Evolutionary conservation across 2,329 filamentous ascomycete species (phyloP), one percentile per base, ranked within the genome.

Genomic region (Volutella citrinella): DNA sequence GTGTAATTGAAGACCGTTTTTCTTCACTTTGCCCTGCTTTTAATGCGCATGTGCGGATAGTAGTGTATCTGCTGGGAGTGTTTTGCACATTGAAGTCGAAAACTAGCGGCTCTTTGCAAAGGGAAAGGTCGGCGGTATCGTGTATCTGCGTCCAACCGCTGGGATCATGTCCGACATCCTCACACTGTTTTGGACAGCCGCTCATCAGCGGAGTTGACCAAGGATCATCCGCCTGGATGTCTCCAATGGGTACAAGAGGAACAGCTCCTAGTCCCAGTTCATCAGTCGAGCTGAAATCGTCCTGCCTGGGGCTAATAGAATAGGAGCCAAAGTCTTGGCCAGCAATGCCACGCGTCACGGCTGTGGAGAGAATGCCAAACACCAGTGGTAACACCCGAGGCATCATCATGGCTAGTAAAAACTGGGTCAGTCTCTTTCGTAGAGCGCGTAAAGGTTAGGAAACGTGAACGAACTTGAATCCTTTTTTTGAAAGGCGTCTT

Each of bases 61-160:
- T 52, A 12, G 47, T 48, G 26, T 36, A 48, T n/a, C 46, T 48
- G 28, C 40, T 48, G 12, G 44, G 48, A 7, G 45, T 33, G 14
- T 49, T 52, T 36, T 44, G 32, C 9, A 52, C 42, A 11, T 53
- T 51, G 4, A 53, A 21, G 2, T 36, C 34, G 27, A 53, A 52
- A 3, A 53, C 44, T 18, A 53, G 36, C 1, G 46, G 50, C 3
- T 40, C 37, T 1, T 39, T 16, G 15, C 50, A 53, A 0, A 36
- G 32, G 3, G 40, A 30, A 2, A 53, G 37, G 10, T 53, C 49
- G 9, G 40, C 44, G 9, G 41, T 32, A 18, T 45, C 49, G 5
- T 53, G 49, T 7, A 53, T 12, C 27, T 53, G 46, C 2, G 50
- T 53, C 50, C 50, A 53, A 19, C 46, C 49, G 28, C 38, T 33